Percentiles rank a stretch among this genome's conserved stretches.
Conservation (phyloP, 2,329 filamentous ascomycete genomes). For the Diaporthe sp. region DNA sequence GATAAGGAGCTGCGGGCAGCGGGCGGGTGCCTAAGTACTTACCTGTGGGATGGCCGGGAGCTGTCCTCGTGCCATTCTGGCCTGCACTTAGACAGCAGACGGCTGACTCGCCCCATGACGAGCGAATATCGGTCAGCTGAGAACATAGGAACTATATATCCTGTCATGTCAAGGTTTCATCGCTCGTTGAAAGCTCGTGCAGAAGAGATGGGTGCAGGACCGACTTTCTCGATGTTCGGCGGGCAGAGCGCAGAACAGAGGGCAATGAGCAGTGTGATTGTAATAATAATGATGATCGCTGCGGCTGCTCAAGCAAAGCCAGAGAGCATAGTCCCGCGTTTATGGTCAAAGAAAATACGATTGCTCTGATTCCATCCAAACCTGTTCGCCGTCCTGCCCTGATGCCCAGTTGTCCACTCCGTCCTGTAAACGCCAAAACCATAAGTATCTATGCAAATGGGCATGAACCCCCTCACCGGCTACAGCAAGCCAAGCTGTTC, state of each 20-base stretch:
- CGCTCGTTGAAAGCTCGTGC: conserved; percentile 2
- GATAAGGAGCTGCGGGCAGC: conserved; percentile 22
- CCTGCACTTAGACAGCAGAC: conserved; percentile 9
- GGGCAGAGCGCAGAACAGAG: neutral
- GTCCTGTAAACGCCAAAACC: conserved; percentile 22
- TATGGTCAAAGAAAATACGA: conserved; percentile 4
- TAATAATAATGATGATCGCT: neutral
- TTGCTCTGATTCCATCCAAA: conserved; percentile 22
- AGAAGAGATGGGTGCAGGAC: neutral
- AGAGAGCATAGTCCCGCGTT: neutral
- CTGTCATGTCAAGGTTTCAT: conserved; percentile 14
- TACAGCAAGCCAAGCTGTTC: conserved; percentile 1
- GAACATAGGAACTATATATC: neutral
- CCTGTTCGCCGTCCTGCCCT: conserved; percentile 37
- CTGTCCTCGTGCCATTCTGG: conserved; percentile 18
- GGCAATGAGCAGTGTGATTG: neutral
- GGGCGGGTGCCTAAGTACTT: neutral
- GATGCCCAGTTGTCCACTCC: conserved; percentile 2
- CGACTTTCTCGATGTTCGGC: neutral
- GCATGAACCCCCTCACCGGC: neutral
- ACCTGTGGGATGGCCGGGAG: neutral
- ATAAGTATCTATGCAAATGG: conserved; percentile 21
- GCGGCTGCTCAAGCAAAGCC: conserved; percentile 11
- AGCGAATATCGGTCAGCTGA: conserved; percentile 27
- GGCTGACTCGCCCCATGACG: conserved; percentile 29